These are phyloP conservation scores for Trichosporon asahii DNA, from an alignment of 1,284 basidiomycete genomes.

Conservation along the genomic window DNA sequence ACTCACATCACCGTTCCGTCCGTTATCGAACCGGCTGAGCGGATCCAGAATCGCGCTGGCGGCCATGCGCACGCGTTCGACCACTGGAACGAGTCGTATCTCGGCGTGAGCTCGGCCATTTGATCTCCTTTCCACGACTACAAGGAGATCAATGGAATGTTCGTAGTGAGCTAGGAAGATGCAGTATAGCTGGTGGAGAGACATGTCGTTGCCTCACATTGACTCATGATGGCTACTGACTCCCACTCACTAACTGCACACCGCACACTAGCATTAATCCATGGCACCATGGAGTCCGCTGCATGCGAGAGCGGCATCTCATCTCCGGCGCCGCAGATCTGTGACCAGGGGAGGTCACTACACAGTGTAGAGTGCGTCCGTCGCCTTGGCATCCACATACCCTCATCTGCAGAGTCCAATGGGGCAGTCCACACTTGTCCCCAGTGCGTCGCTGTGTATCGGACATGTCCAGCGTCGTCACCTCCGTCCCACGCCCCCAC, in stretches of 20 bases:
- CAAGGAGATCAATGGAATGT: not conserved
- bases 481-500: too few relatives aligned
- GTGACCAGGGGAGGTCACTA: too few relatives aligned
- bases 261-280: too few relatives aligned
- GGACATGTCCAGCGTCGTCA: not conserved
- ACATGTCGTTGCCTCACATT: too few relatives aligned
- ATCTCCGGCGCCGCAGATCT: too few relatives aligned
- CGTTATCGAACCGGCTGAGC: not conserved
- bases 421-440: not conserved
- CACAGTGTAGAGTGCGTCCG: too few relatives aligned
- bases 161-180: not conserved
- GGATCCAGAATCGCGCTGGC: not conserved
- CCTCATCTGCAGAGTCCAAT: not conserved
- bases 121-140: not conserved
- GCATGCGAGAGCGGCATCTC: too few relatives aligned
- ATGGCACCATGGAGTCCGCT: too few relatives aligned
- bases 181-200: not conserved
- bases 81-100: slow-evolving; percentile 6
- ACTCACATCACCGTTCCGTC: not conserved
- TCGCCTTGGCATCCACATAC: not conserved
- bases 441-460: not conserved
- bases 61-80: not conserved
- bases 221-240: too few relatives aligned
- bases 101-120: not conserved
- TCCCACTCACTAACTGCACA: too few relatives aligned